Base-by-base conservation (phyloP, 1,284 basidiomycete genomes). In the Rhizoctonia solani region DNA sequence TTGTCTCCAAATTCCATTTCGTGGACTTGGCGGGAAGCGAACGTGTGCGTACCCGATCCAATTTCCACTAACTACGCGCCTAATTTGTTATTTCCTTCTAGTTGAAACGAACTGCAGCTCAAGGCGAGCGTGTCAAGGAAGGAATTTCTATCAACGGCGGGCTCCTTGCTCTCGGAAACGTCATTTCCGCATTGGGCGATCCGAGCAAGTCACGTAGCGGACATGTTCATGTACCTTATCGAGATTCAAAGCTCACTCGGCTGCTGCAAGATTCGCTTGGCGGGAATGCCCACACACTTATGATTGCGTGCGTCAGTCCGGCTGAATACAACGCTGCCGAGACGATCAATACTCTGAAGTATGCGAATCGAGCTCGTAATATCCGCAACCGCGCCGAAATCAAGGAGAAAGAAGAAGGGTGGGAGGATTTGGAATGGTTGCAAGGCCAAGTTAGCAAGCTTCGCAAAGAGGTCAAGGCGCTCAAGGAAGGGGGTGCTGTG, bases 131-230 rank as follows among this genome's bases (percentile, higher is more conserved):
- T 70, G 92, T 95, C 78, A 98, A 95, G 78, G 95, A 99, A 79
- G 95, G 95, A 27, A 96, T 96, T 68, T 93, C 92, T 46, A 96
- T 98, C 81, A 98, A 99, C 81, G 93, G 93, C 69, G 97, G 97
- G 69, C 85, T 99, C 34, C 86, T 97, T 54, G 97, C 97, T 8
- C 83, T 99, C 14, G 96, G 96, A 66, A 99, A 99, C 77, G 96
- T 99, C 74, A 99, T 99, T 71, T 98, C 95, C 69, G 94, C 95
- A 0, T 87, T 99, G 6, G 94, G 94, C n/a, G 96, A 99, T 77
- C 95, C 96, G 9, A 82, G 89, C 55, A 84, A 88, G 49, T 87
- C 85, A 54, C 91, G 66, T 5, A 55, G 84, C 86, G 54, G 29
- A 29, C 61, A 69, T 23, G 79, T 79, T 3, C 95, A 99, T 78